Evolutionary conservation across 805 yeast species (phyloP).

Genomic region (Wickerhamomyces rabaulensis): DNA sequence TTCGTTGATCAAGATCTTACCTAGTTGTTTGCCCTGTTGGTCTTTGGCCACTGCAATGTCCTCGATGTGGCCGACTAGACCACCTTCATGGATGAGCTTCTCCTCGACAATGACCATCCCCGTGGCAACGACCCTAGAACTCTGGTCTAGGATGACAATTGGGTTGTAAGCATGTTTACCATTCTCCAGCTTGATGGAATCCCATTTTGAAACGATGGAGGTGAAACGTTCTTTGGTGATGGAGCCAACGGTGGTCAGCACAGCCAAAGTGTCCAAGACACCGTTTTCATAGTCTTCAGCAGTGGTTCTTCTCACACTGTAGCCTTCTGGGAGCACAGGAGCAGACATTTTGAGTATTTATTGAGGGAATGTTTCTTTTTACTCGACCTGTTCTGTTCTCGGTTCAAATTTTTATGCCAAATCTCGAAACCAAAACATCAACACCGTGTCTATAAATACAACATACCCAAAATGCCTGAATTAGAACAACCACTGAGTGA

Average conservation of each 20-base stretch:
- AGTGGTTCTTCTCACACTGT: slow-evolving; percentile 54
- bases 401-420: too few relatives aligned
- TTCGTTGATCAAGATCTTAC: slow-evolving; percentile 57
- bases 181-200: slow-evolving; percentile 24
- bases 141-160: slow-evolving; percentile 54
- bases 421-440: background rate
- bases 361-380: background rate
- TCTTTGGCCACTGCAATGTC: slow-evolving; percentile 76
- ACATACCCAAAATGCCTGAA: background rate
- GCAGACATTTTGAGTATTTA: background rate
- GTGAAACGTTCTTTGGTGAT: slow-evolving; percentile 47
- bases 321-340: slow-evolving; percentile 52
- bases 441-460: background rate
- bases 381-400: background rate
- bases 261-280: slow-evolving; percentile 55
- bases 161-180: slow-evolving; percentile 50
- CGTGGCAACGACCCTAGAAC: slow-evolving; percentile 61
- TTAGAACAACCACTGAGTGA: background rate
- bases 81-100: slow-evolving; percentile 80
- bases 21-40: slow-evolving; percentile 83
- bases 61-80: slow-evolving; percentile 89
- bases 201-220: slow-evolving; percentile 56
- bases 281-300: slow-evolving; percentile 56
- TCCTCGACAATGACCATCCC: slow-evolving; percentile 79
- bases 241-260: slow-evolving; percentile 80